phyloP scores from a whole-genome alignment of 2,329 filamentous ascomycete species.

The Monosporascus sp. region DNA sequence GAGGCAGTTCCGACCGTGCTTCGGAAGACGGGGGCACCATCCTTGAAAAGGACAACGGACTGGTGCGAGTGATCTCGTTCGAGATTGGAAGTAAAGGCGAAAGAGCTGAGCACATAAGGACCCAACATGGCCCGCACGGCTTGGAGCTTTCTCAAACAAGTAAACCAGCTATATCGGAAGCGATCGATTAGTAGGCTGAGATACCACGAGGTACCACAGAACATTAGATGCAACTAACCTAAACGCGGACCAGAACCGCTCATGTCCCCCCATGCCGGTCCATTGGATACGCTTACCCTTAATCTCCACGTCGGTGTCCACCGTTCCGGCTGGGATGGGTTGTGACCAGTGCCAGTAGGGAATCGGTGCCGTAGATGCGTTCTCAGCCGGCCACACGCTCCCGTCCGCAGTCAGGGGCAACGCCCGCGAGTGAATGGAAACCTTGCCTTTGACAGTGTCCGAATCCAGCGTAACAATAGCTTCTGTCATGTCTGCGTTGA shows the following conservation, averaged over 20 bases:
- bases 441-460: slow-evolving; percentile 4
- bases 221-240: slow-evolving; percentile 5
- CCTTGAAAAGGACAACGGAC: slow-evolving; percentile 7
- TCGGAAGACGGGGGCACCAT: slow-evolving; percentile 6
- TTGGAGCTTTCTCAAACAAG: slow-evolving; percentile 6
- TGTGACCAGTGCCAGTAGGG: slow-evolving; percentile 8
- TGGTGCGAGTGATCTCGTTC: neutral
- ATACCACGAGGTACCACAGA: too few species aligned
- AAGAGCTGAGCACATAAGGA: slow-evolving; percentile 6
- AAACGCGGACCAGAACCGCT: slow-evolving; percentile 10
- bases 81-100: slow-evolving; percentile 6
- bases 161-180: slow-evolving; percentile 7
- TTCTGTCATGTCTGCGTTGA: slow-evolving; percentile 5
- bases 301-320: slow-evolving; percentile 3
- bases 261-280: slow-evolving; percentile 8
- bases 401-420: slow-evolving; percentile 5
- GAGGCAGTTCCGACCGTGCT: slow-evolving; percentile 1
- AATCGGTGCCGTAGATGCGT: slow-evolving; percentile 4
- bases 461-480: slow-evolving; percentile 4
- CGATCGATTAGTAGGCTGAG: too few species aligned
- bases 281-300: slow-evolving; percentile 3
- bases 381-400: slow-evolving; percentile 5
- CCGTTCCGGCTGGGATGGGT: slow-evolving; percentile 8
- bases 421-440: slow-evolving; percentile 3
- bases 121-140: slow-evolving; percentile 6